Conservation (phyloP, 768 basidiomycete species). For the Tricholoma furcatifolium region DNA sequence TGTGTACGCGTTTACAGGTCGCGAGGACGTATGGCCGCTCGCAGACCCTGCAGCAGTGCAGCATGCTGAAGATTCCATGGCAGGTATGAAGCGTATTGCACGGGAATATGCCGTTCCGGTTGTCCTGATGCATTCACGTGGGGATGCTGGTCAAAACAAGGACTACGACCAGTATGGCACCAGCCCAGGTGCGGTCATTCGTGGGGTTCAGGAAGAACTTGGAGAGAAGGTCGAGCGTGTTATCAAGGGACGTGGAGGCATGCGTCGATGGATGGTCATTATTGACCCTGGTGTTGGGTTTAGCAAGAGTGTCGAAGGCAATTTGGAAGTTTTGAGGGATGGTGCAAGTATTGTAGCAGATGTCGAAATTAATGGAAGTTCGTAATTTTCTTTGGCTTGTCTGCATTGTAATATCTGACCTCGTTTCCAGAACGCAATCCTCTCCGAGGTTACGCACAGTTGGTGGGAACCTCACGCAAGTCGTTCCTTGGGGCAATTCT, state of each 20-base stretch:
- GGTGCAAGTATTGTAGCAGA: constrained; percentile 47
- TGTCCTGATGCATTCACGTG: constrained; percentile 92
- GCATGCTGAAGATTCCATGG: constrained; percentile 38
- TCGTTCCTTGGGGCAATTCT: constrained; percentile 77
- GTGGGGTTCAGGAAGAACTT: constrained; percentile 71
- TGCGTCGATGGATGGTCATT: constrained; percentile 86
- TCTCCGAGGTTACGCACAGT: constrained; percentile 56
- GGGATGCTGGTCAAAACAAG: constrained; percentile 77
- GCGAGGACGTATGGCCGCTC: constrained; percentile 40
- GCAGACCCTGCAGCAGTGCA: constrained; percentile 27
- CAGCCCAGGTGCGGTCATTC: constrained; percentile 47
- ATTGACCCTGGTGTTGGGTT: constrained; percentile 95
- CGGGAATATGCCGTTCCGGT: constrained; percentile 72
- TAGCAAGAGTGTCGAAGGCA: constrained; percentile 80
- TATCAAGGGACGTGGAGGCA: constrained; percentile 65
- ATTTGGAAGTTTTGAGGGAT: constrained; percentile 63
- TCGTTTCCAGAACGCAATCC: constrained; percentile 36
- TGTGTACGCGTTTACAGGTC: constrained; percentile 78
- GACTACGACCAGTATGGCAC: constrained; percentile 49
- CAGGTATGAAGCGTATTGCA: constrained; percentile 65
- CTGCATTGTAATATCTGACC: not conserved
- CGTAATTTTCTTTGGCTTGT: constrained; percentile 6
- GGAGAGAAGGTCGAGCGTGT: constrained; percentile 64
- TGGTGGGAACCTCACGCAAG: constrained; percentile 84
- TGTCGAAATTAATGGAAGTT: constrained; percentile 28